Conservation (phyloP, 352 stramenopile genomes). For the Chrysophaeum taylorii region DNA sequence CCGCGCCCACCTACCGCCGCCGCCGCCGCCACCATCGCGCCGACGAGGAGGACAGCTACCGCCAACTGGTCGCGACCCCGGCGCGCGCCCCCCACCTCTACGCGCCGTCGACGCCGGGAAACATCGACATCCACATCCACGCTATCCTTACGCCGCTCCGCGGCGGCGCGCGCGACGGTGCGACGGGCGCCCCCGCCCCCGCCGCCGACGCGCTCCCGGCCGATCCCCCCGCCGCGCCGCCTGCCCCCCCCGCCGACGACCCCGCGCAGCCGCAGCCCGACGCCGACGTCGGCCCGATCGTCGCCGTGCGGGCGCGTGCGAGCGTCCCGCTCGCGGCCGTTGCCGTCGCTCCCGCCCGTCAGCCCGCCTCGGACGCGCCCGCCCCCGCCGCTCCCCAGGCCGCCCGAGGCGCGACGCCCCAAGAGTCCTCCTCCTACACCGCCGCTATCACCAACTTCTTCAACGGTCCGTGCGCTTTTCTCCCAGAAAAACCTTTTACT, state of each 20-base stretch:
- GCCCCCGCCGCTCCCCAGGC: too few species aligned
- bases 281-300: too few species aligned
- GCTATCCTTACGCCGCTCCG: constrained; percentile 42
- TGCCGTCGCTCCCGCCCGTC: too few species aligned
- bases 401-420: too few species aligned
- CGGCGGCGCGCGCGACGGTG: constrained; percentile 17
- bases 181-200: not conserved
- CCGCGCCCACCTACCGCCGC: not conserved
- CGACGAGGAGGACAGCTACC: not conserved
- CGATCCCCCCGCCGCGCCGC: constrained; percentile 11
- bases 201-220: constrained; percentile 11
- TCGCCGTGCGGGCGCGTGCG: not conserved
- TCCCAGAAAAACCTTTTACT: too few species aligned
- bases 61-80: not conserved
- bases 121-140: constrained; percentile 62
- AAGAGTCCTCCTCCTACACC: too few species aligned
- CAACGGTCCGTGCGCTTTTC: too few species aligned
- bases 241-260: constrained; percentile 19
- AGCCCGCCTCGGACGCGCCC: too few species aligned
- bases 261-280: not conserved
- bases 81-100: not conserved
- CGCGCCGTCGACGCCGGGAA: constrained; percentile 23
- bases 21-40: not conserved
- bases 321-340: too few species aligned
- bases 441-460: too few species aligned